Percentiles rank a stretch among this genome's conserved stretches.
Conservation (phyloP, 2,329 filamentous ascomycete genomes). For the Phialophora tarda region DNA sequence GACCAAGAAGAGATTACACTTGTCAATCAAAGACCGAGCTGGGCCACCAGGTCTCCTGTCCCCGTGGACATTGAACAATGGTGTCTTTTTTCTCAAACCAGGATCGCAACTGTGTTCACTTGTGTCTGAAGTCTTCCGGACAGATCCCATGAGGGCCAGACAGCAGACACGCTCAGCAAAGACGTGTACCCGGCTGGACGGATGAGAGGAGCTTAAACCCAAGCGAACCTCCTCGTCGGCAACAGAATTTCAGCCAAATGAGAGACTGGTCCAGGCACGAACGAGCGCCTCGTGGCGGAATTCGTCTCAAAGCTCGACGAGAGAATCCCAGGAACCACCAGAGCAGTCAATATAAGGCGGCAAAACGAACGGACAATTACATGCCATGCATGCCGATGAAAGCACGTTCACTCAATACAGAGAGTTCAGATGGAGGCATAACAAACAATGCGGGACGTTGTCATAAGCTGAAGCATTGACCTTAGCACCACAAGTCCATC, state of each 20-base stretch:
- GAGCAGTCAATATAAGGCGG: not conserved
- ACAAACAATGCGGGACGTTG: not conserved
- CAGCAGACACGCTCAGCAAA: not conserved
- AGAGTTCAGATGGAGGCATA: not conserved
- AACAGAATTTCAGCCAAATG: not conserved
- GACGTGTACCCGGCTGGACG: not conserved
- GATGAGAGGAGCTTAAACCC: not conserved
- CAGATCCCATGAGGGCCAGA: not conserved
- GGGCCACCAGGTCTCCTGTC: not conserved
- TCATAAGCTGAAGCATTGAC: not conserved
- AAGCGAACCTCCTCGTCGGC: not conserved
- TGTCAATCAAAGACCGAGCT: not conserved
- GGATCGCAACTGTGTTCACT: not conserved
- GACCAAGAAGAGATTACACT: not conserved
- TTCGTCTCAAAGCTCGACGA: not conserved
- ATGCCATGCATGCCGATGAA: not conserved
- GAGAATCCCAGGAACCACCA: not conserved
- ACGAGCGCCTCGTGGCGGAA: not conserved
- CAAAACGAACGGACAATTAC: not conserved
- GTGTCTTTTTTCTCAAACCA: not conserved
- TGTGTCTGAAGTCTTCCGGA: not conserved
- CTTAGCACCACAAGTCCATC: not conserved
- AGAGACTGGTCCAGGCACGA: not conserved
- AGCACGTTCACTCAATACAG: not conserved
- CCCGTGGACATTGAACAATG: not conserved